phyloP scores from a whole-genome alignment of 2,329 filamentous ascomycete species.

The Penicillium vulpinum region DNA sequence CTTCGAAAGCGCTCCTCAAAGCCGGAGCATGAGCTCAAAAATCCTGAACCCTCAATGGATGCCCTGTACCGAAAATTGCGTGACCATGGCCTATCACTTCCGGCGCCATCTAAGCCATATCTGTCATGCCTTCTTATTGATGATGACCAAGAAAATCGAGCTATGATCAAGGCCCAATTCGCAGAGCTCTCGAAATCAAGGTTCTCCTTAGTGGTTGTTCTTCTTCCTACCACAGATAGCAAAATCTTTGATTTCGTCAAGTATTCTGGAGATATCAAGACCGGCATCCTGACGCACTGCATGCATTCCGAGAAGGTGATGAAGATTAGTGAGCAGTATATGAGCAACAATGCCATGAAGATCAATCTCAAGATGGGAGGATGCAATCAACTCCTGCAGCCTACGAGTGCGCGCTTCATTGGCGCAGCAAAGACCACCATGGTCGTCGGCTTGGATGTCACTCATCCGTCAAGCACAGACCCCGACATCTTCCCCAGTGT shows the following conservation, averaged over 20 bases:
- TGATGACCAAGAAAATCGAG: not conserved
- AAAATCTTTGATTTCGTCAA: conserved; percentile 66
- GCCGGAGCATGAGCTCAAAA: no score
- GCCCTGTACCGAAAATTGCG: not conserved
- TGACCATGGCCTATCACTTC: conserved; percentile 1
- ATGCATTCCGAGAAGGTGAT: conserved; percentile 54
- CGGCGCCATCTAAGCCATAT: not conserved
- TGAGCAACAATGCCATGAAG: conserved; percentile 70
- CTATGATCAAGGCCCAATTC: not conserved
- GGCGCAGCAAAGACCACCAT: conserved; percentile 67
- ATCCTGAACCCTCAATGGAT: not conserved
- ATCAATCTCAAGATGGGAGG: conserved; percentile 78
- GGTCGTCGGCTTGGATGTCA: conserved; percentile 83
- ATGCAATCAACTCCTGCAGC: conserved; percentile 64
- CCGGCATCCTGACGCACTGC: conserved; percentile 67
- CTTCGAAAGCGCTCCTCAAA: not conserved
- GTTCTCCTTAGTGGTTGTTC: conserved; percentile 8
- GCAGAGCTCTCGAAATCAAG: not conserved
- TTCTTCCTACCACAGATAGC: conserved; percentile 55
- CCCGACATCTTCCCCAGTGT: conserved; percentile 65
- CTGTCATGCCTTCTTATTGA: not conserved
- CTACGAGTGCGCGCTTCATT: conserved; percentile 56
- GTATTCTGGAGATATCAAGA: conserved; percentile 59
- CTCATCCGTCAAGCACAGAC: conserved; percentile 71
- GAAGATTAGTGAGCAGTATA: conserved; percentile 49